Conservation (phyloP, 2,329 filamentous ascomycete species). For the Ceratocystiopsis minuta region DNA sequence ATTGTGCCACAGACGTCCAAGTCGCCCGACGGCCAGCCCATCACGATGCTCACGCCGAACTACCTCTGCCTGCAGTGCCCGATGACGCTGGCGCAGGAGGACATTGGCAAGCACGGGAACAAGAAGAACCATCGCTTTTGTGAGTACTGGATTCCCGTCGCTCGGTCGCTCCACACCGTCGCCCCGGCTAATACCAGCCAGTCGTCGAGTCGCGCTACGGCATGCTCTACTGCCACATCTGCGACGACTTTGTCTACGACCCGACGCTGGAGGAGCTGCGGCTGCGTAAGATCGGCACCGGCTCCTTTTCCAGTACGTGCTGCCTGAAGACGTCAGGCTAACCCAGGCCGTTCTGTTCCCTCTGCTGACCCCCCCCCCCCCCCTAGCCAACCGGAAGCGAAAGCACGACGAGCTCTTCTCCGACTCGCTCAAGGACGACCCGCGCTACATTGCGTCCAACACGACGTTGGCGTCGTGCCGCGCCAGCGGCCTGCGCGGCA, state of each 20-base stretch:
- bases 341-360: background rate
- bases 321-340: background rate
- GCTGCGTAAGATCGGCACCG: conserved; percentile 49
- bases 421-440: conserved; percentile 50
- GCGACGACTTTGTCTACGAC: conserved; percentile 69
- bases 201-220: conserved; percentile 64
- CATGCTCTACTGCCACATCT: conserved; percentile 62
- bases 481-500: conserved; percentile 71
- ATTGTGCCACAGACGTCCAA: conserved; percentile 49
- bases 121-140: conserved; percentile 59
- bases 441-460: conserved; percentile 59
- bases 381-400: conserved; percentile 43
- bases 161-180: background rate
- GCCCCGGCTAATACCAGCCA: conserved; percentile 16
- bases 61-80: conserved; percentile 61
- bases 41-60: conserved; percentile 47
- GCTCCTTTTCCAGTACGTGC: conserved; percentile 42
- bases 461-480: conserved; percentile 48
- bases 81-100: conserved; percentile 46
- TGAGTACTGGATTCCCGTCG: conserved; percentile 22
- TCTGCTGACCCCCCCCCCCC: too few relatives aligned
- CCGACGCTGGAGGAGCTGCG: conserved; percentile 61
- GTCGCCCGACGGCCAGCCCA: conserved; percentile 32
- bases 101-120: conserved; percentile 46
- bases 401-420: conserved; percentile 54